These are phyloP conservation scores for Saturnispora bothae DNA, from an alignment of 805 yeast genomes.

Conservation along the genomic window DNA sequence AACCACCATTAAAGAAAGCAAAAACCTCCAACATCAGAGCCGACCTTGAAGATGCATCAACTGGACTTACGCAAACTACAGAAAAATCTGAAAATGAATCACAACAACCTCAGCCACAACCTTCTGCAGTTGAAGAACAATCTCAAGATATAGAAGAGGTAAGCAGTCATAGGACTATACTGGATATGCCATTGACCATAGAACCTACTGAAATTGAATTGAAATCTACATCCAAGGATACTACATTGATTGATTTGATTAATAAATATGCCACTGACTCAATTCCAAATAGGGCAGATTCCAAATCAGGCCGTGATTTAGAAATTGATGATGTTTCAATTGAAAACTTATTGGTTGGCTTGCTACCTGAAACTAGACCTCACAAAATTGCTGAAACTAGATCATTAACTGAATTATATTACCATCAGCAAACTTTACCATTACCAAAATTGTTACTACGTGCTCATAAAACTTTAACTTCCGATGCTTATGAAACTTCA, in stretches of 20 bases:
- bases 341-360: slow-evolving; percentile 33
- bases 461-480: slow-evolving; percentile 76
- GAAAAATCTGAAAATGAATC: not conserved
- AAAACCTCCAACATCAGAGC: slow-evolving; percentile 1
- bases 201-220: not conserved
- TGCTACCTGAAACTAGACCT: slow-evolving; percentile 43
- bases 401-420: slow-evolving; percentile 77
- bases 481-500: slow-evolving; percentile 78
- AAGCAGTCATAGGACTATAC: not conserved
- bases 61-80: not conserved
- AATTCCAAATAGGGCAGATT: slow-evolving; percentile 22
- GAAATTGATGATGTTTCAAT: slow-evolving; percentile 32
- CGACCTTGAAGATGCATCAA: not conserved
- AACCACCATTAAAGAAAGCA: slow-evolving; percentile 2
- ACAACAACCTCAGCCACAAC: not conserved
- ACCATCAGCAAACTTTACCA: slow-evolving; percentile 81
- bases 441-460: slow-evolving; percentile 70
- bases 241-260: slow-evolving; percentile 18
- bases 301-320: slow-evolving; percentile 23
- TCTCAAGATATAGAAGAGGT: not conserved
- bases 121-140: not conserved
- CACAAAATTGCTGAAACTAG: slow-evolving; percentile 45
- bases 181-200: not conserved
- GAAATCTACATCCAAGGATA: not conserved
- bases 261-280: slow-evolving; percentile 18